A percentile compares a stretch with the other conserved stretches of the same genome.
Conservation (phyloP, 768 basidiomycete species). For the Macrolepiota fuliginosa region DNA sequence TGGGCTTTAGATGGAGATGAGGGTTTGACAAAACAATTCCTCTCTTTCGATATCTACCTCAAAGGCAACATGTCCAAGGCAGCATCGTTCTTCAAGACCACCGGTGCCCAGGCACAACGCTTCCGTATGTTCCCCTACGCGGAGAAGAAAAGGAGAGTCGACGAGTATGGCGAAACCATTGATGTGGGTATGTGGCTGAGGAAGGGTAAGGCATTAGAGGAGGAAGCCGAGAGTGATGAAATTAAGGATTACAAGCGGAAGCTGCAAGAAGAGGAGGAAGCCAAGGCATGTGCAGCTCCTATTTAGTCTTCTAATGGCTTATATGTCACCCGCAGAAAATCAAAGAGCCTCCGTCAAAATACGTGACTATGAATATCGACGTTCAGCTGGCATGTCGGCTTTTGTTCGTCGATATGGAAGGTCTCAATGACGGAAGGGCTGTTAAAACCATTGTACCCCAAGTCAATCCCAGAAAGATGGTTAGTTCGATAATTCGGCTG, state of each 20-base stretch:
- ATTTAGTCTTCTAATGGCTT: conserved; percentile 1
- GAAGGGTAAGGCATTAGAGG: conserved; percentile 87
- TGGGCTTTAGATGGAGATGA: conserved; percentile 81
- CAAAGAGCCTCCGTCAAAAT: conserved; percentile 91
- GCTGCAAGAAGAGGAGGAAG: conserved; percentile 84
- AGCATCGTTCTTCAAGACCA: conserved; percentile 83
- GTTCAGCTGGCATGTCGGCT: conserved; percentile 84
- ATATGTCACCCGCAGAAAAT: conserved; percentile 50
- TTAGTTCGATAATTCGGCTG: conserved; percentile 28
- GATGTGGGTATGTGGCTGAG: conserved; percentile 96
- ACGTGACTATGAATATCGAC: conserved; percentile 68
- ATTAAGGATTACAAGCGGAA: conserved; percentile 65
- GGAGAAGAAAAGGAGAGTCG: conserved; percentile 88
- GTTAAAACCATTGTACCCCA: conserved; percentile 96
- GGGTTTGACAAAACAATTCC: conserved; percentile 62
- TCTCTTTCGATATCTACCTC: conserved; percentile 95
- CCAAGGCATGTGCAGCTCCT: conserved; percentile 25
- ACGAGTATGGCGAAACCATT: conserved; percentile 93
- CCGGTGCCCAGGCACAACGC: conserved; percentile 67
- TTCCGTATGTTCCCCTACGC: conserved; percentile 98
- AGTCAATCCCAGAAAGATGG: conserved; percentile 95
- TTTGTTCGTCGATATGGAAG: conserved; percentile 94
- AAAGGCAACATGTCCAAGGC: conserved; percentile 93
- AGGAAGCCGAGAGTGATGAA: conserved; percentile 84
- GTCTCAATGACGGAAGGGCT: conserved; percentile 93